Evolutionary conservation across 2,329 filamentous ascomycete genomes (phyloP), one percentile per base, ranked within the genome.

Genomic region (Aspergillus versicolor): DNA sequence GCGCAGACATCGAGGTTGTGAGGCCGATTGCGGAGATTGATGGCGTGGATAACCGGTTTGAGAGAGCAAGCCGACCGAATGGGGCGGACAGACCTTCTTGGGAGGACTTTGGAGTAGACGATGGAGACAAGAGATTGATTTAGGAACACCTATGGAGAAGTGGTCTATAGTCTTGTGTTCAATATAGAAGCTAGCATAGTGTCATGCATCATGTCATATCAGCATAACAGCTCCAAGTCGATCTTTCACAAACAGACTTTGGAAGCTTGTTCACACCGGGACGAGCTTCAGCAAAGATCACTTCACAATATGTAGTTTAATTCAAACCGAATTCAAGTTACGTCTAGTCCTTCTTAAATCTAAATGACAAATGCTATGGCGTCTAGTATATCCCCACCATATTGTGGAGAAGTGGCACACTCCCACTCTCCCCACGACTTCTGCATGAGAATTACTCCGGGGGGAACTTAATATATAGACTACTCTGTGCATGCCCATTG

Each of bases 21-120:
- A 32, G 21, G 44, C 57, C 59, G 8, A 43, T 61, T 17, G 54
- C 46, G 27, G 38, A 59, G 15, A 55, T 61, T 15, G 56, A 61
- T 9, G 59, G 56, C 3, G 50, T 61, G 22, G 51, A 57, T 12
- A 57, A 57, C 32, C 32, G 43, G 11, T 61, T 61, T 27, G 17
- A 27, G 22, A 41, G 59, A 8, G 59, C 56, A 17, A 61, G 49
- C 42, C 42, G 59, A 30, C 56, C 56, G 15, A 61, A 61, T 32
- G 59, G 59, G 8, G 19, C 22, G 4, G 59, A 62, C 42, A 19
- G 45, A 24, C 27, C 55, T n/a, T 49, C 40, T 27, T 57, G 55
- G 55, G 45, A 49, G 45, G 55, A 50, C 32, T 57, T 57, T 19
- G 50, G 12, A 12, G 15, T 19, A 3, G 21, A 50, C 9, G 44